A percentile compares a stretch with the other conserved stretches of the same genome.
phyloP scores from a whole-genome alignment of 805 yeast species.

The Metschnikowia similis region DNA sequence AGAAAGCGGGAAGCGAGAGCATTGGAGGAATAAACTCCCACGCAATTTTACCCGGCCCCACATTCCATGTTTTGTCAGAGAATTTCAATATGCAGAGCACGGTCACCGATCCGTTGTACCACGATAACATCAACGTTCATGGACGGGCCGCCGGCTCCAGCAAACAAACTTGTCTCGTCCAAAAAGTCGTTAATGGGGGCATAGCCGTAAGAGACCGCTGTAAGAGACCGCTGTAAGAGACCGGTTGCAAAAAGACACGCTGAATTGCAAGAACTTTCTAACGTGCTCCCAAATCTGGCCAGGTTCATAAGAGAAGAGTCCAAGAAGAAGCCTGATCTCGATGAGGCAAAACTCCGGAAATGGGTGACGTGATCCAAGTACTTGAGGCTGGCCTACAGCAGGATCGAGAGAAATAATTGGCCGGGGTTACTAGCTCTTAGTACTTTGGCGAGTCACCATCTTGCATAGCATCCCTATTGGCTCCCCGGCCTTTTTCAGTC shows the following conservation, averaged over 20 bases:
- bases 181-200: background rate
- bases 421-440: background rate
- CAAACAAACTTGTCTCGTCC: background rate
- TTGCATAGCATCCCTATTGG: too few species aligned
- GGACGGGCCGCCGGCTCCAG: background rate
- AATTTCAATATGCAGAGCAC: background rate
- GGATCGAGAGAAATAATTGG: slow-evolving; percentile 1
- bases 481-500: too few species aligned
- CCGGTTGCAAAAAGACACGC: background rate
- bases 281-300: background rate
- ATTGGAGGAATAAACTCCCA: background rate
- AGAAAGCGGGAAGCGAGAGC: background rate
- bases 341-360: background rate
- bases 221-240: background rate
- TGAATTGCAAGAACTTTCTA: background rate
- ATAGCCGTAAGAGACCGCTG: background rate
- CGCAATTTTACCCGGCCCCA: background rate
- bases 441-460: too few species aligned
- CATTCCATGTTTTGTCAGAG: background rate
- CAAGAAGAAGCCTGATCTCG: slow-evolving; percentile 1
- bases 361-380: background rate
- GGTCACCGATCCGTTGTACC: background rate
- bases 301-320: background rate
- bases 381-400: background rate
- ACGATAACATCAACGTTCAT: background rate